These are phyloP conservation scores for Trichoderma aggressivum DNA, from an alignment of 2,329 filamentous ascomycete genomes.

Conservation along the genomic window DNA sequence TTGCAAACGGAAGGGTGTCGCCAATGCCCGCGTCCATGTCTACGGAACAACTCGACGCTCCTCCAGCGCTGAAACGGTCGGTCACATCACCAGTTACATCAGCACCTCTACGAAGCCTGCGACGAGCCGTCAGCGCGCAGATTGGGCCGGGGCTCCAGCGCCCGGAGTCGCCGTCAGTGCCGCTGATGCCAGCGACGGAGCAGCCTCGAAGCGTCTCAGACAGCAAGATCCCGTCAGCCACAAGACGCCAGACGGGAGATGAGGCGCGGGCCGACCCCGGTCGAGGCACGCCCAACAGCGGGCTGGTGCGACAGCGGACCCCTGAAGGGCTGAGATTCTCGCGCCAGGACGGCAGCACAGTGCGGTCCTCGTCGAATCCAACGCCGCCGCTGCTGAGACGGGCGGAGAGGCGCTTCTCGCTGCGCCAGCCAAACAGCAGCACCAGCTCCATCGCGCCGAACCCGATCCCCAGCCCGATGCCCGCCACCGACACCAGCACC, in stretches of 20 bases:
- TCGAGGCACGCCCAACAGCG: constrained; percentile 47
- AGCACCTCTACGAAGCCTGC: constrained; percentile 1
- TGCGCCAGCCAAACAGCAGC: constrained; percentile 35
- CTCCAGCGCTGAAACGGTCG: constrained; percentile 5
- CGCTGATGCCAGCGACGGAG: background rate
- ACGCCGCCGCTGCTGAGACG: constrained; percentile 70
- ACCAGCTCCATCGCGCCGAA: background rate
- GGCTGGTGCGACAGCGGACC: constrained; percentile 49
- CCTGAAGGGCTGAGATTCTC: constrained; percentile 50
- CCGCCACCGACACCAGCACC: background rate
- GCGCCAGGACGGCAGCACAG: constrained; percentile 45
- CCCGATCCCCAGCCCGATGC: background rate
- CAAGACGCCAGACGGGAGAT: background rate
- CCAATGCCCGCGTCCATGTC: constrained; percentile 10
- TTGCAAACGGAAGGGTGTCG: constrained; percentile 4
- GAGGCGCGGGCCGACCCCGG: constrained; percentile 26
- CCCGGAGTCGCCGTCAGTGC: background rate
- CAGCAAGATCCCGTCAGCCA: constrained; percentile 16
- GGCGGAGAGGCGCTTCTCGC: constrained; percentile 55
- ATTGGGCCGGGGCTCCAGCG: constrained; percentile 11
- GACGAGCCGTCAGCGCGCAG: background rate
- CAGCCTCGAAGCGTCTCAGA: constrained; percentile 39
- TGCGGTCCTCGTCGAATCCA: constrained; percentile 29
- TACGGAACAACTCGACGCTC: constrained; percentile 14
- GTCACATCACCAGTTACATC: constrained; percentile 1